Evolutionary conservation across 805 yeast species (phyloP), one percentile per base, ranked within the genome.

Genomic region (Torulaspora indica): DNA sequence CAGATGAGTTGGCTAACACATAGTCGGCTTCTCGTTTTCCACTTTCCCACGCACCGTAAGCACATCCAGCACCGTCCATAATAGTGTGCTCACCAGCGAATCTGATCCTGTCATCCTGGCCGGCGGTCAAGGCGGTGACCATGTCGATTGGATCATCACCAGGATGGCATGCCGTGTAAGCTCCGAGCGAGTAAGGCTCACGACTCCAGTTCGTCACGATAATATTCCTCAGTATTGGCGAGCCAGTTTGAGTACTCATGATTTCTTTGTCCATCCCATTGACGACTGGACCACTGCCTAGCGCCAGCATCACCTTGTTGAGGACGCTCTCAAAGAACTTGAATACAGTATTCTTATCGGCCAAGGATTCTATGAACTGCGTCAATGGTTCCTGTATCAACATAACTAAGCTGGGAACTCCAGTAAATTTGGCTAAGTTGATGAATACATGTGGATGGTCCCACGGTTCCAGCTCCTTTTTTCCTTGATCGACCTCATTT

Each of bases 1-100:
- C 4, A 4, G 29, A 15, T 35, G 27, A 22, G 34, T 35, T 48
- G 14, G 57, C 51, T 24, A 66, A 32, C 8, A 76, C 65, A 41
- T 58, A 64, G 3, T 54, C 54, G 0, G 80, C 81, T 52, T 77
- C 81, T 49, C 91, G 68, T 38, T 55, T 57, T 1, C 91, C 96
- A 56, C 91, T 82, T 48, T 71, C 69, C 78, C 86, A 87, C 0
- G 96, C 96, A 0, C 95, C 96, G 60, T 89, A 95, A 4, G 84
- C 93, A 54, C 95, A 89, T 0, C 96, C 96, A 12, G 88, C 84
- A 6, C 95, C 96, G 52, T 87, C 95, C 53, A 78, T 66, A 17
- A 80, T 78, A 0, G 96, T 84, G 61, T 89, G 96, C 58, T 89
- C 96, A 6, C 96, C 96, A 0, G 96, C 96, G 70, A 89, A 89